Evolutionary conservation across 495 filamentous ascomycete genomes (phyloP).

Genomic region (Xylona heveae): DNA sequence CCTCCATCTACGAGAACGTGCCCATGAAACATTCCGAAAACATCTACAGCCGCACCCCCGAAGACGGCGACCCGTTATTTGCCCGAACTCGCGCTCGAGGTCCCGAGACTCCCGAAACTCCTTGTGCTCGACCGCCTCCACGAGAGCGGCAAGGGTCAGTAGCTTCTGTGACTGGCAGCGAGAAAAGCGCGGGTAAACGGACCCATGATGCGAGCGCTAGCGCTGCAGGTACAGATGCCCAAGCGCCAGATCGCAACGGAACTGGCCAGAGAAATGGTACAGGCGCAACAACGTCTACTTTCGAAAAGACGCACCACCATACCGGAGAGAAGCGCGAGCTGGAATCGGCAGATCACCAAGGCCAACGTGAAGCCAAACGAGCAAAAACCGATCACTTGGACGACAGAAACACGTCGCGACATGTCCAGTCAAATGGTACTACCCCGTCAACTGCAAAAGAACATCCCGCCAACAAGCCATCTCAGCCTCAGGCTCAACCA

Average conservation of each 20-base stretch:
- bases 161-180: constrained; percentile 1
- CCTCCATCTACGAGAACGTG: constrained; percentile 52
- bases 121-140: not conserved
- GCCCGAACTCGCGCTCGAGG: constrained; percentile 6
- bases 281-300: not conserved
- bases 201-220: not conserved
- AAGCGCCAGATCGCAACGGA: not conserved
- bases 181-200: not conserved
- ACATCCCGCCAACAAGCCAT: not conserved
- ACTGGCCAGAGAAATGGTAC: not conserved
- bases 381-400: too few species aligned
- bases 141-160: not conserved
- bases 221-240: not conserved
- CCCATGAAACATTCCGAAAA: constrained; percentile 19
- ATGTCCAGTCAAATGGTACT: not conserved
- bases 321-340: not conserved
- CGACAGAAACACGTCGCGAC: not conserved
- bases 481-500: too few species aligned
- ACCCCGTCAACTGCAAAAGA: not conserved
- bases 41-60: constrained; percentile 16
- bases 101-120: not conserved
- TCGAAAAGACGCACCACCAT: not conserved
- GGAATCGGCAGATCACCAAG: not conserved
- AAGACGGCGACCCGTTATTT: constrained; percentile 9
- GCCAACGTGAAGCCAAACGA: too few species aligned